These are phyloP conservation scores for Cladosporium sp. DNA, from an alignment of 2,329 filamentous ascomycete genomes.

Conservation along the genomic window DNA sequence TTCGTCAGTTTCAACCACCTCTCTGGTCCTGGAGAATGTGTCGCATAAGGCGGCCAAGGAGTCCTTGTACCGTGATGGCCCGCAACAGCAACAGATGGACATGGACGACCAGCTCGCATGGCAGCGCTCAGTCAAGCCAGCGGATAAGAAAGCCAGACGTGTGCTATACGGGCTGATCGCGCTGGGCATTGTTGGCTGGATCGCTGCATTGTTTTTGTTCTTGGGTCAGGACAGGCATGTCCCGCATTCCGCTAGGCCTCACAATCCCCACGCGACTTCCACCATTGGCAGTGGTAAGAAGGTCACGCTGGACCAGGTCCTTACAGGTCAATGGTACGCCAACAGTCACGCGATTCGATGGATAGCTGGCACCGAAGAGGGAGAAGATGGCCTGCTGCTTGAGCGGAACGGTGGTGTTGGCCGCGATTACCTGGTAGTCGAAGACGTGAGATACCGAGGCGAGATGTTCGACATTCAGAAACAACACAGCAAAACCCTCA, in stretches of 20 bases:
- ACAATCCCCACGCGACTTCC: constrained; percentile 67
- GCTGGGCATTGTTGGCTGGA: constrained; percentile 67
- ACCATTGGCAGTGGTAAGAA: constrained; percentile 67
- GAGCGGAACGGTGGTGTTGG: constrained; percentile 63
- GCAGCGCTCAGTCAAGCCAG: constrained; percentile 47
- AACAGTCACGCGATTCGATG: constrained; percentile 68
- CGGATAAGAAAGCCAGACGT: constrained; percentile 66
- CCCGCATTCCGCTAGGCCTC: constrained; percentile 62
- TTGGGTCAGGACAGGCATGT: constrained; percentile 65
- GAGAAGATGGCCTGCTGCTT: constrained; percentile 81
- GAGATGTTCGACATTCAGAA: constrained; percentile 45
- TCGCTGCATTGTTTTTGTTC: constrained; percentile 67
- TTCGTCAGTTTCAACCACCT: constrained; percentile 81
- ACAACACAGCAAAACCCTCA: constrained; percentile 66
- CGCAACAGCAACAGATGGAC: constrained; percentile 47
- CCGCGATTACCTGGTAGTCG: constrained; percentile 78
- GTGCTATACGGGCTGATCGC: constrained; percentile 61
- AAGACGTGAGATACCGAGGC: constrained; percentile 70
- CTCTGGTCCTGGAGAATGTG: constrained; percentile 76
- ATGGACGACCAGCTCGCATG: constrained; percentile 52
- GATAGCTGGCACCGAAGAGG: constrained; percentile 68
- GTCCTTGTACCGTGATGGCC: constrained; percentile 41
- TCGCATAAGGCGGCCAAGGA: constrained; percentile 54
- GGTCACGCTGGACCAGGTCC: constrained; percentile 71
- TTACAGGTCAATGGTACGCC: constrained; percentile 66